Conservation (phyloP, 768 basidiomycete genomes). For the Butyriboletus loyo region DNA sequence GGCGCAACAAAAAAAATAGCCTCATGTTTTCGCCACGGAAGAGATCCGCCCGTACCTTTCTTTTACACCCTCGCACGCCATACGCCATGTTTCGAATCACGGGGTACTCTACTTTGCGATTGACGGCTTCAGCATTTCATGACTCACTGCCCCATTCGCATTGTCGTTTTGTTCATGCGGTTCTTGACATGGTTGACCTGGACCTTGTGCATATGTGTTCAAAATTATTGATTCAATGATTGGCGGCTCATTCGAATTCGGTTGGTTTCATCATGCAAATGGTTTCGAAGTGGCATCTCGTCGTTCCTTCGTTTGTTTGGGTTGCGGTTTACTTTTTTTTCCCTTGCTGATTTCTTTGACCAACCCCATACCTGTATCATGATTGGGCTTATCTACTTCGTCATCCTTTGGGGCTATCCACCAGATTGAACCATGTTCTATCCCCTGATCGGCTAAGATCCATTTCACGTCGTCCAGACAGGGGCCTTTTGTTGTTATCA, state of each 20-base stretch:
- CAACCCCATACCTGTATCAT: not conserved
- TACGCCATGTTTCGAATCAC: not conserved
- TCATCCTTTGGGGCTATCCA: not conserved
- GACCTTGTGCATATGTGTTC: not conserved
- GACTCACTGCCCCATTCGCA: not conserved
- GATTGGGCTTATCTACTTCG: not conserved
- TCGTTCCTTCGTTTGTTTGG: not conserved
- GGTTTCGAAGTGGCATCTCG: not conserved
- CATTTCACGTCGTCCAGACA: not conserved
- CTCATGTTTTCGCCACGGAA: constrained; percentile 11
- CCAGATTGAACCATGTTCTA: not conserved
- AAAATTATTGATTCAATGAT: not conserved
- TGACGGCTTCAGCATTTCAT: not conserved
- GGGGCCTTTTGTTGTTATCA: not conserved
- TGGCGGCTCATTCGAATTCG: not conserved
- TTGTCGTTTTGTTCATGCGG: not conserved
- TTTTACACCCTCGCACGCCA: not conserved
- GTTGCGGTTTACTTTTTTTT: not conserved
- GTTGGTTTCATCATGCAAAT: not conserved
- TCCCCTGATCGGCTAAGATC: not conserved
- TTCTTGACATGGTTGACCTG: not conserved
- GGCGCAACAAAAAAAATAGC: not conserved
- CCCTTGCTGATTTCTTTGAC: not conserved
- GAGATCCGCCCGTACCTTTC: constrained; percentile 25
- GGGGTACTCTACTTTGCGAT: not conserved